A percentile compares a stretch with the other conserved stretches of the same genome.
These are phyloP conservation scores for Rhodotorula sp. DNA, from an alignment of 1,284 basidiomycete species.

Conservation along the genomic window DNA sequence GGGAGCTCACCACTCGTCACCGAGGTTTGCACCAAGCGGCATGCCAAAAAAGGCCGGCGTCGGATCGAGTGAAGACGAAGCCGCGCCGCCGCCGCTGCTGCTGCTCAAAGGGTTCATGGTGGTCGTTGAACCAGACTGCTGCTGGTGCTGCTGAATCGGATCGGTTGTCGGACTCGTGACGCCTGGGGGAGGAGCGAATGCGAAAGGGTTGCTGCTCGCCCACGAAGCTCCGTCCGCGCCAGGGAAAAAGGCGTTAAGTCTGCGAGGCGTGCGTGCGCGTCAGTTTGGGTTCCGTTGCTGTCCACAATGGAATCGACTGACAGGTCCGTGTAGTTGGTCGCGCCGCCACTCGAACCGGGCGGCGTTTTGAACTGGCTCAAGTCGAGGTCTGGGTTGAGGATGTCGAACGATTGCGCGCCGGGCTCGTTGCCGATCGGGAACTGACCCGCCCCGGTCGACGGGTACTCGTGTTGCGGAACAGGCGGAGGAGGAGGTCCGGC, in stretches of 20 bases:
- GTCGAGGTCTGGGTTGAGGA: conserved; percentile 28
- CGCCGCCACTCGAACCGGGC: conserved; percentile 22
- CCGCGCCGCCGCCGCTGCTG: not conserved
- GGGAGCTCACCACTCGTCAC: conserved; percentile 30
- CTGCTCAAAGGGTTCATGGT: not conserved
- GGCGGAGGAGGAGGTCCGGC: not conserved
- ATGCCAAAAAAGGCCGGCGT: conserved; percentile 31
- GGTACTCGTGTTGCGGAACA: not conserved
- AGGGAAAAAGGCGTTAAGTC: conserved; percentile 37
- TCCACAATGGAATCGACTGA: not conserved
- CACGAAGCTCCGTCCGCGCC: not conserved
- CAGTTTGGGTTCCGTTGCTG: not conserved
- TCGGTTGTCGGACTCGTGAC: not conserved
- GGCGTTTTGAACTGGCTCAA: conserved; percentile 30
- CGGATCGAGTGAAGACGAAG: conserved; percentile 14
- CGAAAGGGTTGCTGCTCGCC: not conserved
- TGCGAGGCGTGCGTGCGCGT: not conserved
- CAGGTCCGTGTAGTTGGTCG: conserved; percentile 33
- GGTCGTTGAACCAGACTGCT: no score
- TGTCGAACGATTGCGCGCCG: conserved; percentile 30
- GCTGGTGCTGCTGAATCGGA: no score
- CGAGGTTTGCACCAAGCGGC: conserved; percentile 27
- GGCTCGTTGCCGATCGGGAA: not conserved
- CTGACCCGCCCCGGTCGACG: not conserved
- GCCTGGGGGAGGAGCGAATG: not conserved